A percentile compares a stretch with the other conserved stretches of the same genome.
phyloP scores from a whole-genome alignment of 2,329 filamentous ascomycete genomes.

The Parasarocladium wereldwijsianum region DNA sequence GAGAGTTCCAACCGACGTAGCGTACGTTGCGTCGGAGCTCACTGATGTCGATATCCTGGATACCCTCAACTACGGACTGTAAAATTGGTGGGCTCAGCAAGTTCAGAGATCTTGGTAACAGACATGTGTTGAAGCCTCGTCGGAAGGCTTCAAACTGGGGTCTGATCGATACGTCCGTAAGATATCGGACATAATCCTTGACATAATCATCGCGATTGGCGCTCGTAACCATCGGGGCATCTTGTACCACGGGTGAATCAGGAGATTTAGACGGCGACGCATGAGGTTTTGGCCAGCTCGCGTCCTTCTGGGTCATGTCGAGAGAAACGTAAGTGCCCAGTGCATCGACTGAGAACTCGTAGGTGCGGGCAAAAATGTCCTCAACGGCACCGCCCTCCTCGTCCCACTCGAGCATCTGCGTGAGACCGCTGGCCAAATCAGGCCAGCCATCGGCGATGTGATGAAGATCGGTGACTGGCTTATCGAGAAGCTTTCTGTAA shows the following conservation, averaged over 20 bases:
- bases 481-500: constrained; percentile 64
- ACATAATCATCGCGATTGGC: constrained; percentile 68
- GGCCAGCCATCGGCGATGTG: constrained; percentile 84
- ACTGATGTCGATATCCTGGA: constrained; percentile 62
- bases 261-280: too few species aligned
- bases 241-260: constrained; percentile 16
- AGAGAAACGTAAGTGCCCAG: constrained; percentile 42
- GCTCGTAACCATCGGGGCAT: constrained; percentile 58
- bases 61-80: constrained; percentile 69
- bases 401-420: constrained; percentile 60
- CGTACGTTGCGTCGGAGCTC: constrained; percentile 57
- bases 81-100: constrained; percentile 59
- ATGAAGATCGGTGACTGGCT: constrained; percentile 53
- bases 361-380: constrained; percentile 71
- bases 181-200: constrained; percentile 69
- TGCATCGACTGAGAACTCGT: constrained; percentile 61
- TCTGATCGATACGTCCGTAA: constrained; percentile 62
- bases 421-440: constrained; percentile 60
- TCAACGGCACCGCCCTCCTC: constrained; percentile 61
- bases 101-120: constrained; percentile 54
- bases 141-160: constrained; percentile 72
- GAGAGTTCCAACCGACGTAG: constrained; percentile 68
- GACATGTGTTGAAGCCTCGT: constrained; percentile 62
- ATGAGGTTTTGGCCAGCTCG: constrained; percentile 43
- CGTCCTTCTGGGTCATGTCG: constrained; percentile 31